A percentile compares a stretch with the other conserved stretches of the same genome.
Conservation (phyloP, 306 rosid genomes). For the Vigna reflexopilosa region DNA sequence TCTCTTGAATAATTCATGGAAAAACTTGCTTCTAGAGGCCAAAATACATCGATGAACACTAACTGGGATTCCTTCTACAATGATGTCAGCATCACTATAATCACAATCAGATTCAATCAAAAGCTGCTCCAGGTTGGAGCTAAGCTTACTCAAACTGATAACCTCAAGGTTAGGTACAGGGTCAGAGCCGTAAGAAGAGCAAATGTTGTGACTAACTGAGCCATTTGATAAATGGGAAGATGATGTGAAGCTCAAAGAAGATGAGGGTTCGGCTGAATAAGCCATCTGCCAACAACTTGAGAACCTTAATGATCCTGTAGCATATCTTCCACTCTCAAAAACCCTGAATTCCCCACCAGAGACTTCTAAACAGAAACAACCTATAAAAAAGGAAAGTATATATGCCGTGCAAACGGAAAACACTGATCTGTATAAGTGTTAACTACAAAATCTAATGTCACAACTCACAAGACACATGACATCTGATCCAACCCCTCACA, state of each 20-base stretch:
- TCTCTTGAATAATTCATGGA: slow-evolving; percentile 71
- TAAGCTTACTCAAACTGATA: slow-evolving; percentile 74
- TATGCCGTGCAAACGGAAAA: not conserved
- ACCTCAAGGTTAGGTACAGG: slow-evolving; percentile 71
- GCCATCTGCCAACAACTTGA: slow-evolving; percentile 59
- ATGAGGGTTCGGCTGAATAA: slow-evolving; percentile 74
- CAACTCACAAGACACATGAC: slow-evolving; percentile 17
- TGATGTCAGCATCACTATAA: slow-evolving; percentile 75
- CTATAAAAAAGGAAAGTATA: slow-evolving; percentile 29
- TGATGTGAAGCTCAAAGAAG: slow-evolving; percentile 89
- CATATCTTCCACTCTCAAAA: slow-evolving; percentile 16
- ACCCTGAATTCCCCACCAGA: slow-evolving; percentile 33
- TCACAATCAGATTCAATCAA: slow-evolving; percentile 67
- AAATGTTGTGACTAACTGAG: slow-evolving; percentile 60
- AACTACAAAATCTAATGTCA: slow-evolving; percentile 31
- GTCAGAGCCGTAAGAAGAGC: slow-evolving; percentile 54
- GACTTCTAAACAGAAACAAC: slow-evolving; percentile 30
- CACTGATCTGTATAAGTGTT: slow-evolving; percentile 30
- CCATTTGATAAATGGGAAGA: slow-evolving; percentile 80
- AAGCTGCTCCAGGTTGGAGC: slow-evolving; percentile 83
- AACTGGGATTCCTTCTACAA: slow-evolving; percentile 69
- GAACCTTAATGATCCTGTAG: slow-evolving; percentile 20
- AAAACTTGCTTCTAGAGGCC: slow-evolving; percentile 82
- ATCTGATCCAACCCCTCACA: slow-evolving; percentile 35
- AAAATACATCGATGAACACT: slow-evolving; percentile 81